Evolutionary conservation across 371 early-diverging fungal genomes (phyloP).

Genomic region (Mucor piriformis): DNA sequence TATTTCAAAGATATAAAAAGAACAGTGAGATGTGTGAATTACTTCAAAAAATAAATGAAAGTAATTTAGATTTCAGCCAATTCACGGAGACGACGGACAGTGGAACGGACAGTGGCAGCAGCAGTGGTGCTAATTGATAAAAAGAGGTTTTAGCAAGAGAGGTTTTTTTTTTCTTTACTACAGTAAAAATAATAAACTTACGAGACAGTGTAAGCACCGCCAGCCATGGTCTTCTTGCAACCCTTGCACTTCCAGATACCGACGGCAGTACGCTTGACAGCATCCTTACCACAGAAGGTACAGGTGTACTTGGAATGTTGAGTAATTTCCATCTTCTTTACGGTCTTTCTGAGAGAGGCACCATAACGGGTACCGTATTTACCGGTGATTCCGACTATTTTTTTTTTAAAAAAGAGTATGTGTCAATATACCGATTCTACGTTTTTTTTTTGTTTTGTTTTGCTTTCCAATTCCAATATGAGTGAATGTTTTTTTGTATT

Average conservation of each 20-base stretch:
- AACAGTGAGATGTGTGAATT: too few relatives aligned
- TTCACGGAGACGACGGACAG: conserved; percentile 98
- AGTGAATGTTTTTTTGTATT: neutral
- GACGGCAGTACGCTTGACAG: conserved; percentile 96
- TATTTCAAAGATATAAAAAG: too few relatives aligned
- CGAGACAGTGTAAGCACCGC: conserved; percentile 98
- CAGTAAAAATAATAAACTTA: conserved; percentile 42
- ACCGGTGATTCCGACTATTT: conserved; percentile 22
- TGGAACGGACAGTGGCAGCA: conserved; percentile 92
- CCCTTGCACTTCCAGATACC: conserved; percentile 99
- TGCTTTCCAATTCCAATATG: neutral
- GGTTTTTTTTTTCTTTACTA: too few relatives aligned
- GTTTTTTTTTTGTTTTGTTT: too few relatives aligned
- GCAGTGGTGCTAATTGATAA: conserved; percentile 74
- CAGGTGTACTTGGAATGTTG: conserved; percentile 99
- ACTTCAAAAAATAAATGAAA: conserved; percentile 7
- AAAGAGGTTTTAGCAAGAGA: neutral
- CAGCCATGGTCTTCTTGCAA: conserved; percentile 97
- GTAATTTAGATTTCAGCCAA: conserved; percentile 84
- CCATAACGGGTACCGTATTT: conserved; percentile 99
- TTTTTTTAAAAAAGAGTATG: neutral
- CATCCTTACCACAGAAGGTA: conserved; percentile 99
- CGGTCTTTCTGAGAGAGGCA: conserved; percentile 99
- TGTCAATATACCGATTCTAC: neutral
- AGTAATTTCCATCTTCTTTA: conserved; percentile 99